Conservation (phyloP, 495 filamentous ascomycete genomes). For the Tetracladium marchalianum region DNA sequence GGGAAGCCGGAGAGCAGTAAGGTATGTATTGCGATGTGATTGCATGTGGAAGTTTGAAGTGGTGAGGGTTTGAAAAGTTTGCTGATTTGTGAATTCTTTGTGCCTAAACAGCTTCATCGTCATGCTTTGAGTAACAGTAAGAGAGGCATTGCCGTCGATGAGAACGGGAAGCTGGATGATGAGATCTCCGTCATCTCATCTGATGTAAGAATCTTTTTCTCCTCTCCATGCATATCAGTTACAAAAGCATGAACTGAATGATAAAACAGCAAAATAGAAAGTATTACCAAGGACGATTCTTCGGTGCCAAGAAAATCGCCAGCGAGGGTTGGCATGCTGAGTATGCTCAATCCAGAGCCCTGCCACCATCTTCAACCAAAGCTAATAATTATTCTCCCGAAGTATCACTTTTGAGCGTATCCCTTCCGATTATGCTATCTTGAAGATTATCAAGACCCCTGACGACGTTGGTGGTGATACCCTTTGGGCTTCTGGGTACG, state of each 20-base stretch:
- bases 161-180: slow-evolving; percentile 22
- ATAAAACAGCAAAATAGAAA: slow-evolving; percentile 1
- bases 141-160: slow-evolving; percentile 1
- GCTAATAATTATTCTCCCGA: slow-evolving; percentile 13
- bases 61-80: too few relatives aligned
- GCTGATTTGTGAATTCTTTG: too few relatives aligned
- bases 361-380: slow-evolving; percentile 49
- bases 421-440: slow-evolving; percentile 55
- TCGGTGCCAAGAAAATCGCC: slow-evolving; percentile 16
- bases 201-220: slow-evolving; percentile 4
- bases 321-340: slow-evolving; percentile 51
- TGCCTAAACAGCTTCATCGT: background rate
- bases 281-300: slow-evolving; percentile 1
- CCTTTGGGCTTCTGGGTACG: slow-evolving; percentile 72
- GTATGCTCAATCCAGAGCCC: slow-evolving; percentile 38
- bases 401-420: slow-evolving; percentile 54
- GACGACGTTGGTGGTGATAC: slow-evolving; percentile 58
- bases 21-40: too few relatives aligned
- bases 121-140: too few relatives aligned
- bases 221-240: background rate
- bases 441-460: slow-evolving; percentile 45
- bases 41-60: too few relatives aligned
- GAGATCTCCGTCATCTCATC: slow-evolving; percentile 28
- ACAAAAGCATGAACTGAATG: background rate
- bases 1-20: slow-evolving; percentile 46